Percentiles rank a stretch among this genome's conserved stretches.
Conservation (phyloP, 2,329 filamentous ascomycete genomes). For the Colletotrichum sp. region DNA sequence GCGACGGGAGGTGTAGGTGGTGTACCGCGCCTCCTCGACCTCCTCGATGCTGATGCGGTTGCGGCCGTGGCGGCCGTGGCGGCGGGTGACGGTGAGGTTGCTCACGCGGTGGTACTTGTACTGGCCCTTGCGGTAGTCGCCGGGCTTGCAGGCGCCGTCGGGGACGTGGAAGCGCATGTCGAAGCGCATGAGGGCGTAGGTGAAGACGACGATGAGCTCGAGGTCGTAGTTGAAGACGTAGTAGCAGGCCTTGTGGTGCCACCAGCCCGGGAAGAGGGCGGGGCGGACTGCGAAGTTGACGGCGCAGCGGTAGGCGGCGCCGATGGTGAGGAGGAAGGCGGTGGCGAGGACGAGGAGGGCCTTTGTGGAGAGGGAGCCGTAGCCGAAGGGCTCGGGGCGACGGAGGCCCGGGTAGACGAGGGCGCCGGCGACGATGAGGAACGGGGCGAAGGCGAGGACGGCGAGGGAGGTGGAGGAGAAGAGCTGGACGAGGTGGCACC, state of each 20-base stretch:
- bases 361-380: conserved; percentile 71
- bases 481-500: conserved; percentile 70
- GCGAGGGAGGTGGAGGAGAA: conserved; percentile 68
- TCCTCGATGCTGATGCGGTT: conserved; percentile 21
- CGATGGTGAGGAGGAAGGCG: conserved; percentile 66
- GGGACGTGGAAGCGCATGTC: conserved; percentile 71
- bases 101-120: conserved; percentile 13
- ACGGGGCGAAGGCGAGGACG: conserved; percentile 65
- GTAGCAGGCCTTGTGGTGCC: conserved; percentile 73
- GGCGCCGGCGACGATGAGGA: conserved; percentile 56
- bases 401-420: conserved; percentile 41
- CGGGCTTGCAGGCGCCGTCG: conserved; percentile 67
- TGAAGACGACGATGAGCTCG: conserved; percentile 72
- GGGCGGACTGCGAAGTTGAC: conserved; percentile 59
- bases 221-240: conserved; percentile 81
- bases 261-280: conserved; percentile 63
- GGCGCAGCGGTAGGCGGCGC: conserved; percentile 72
- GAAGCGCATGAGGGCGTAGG: conserved; percentile 71
- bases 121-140: conserved; percentile 45
- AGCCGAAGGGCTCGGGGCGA: conserved; percentile 57
- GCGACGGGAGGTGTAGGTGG: conserved; percentile 28
- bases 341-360: conserved; percentile 66
- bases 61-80: background rate
- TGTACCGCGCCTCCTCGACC: conserved; percentile 21
- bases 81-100: background rate